Base-by-base conservation (phyloP, 495 filamentous ascomycete species). In the Cryomyces antarcticus region DNA sequence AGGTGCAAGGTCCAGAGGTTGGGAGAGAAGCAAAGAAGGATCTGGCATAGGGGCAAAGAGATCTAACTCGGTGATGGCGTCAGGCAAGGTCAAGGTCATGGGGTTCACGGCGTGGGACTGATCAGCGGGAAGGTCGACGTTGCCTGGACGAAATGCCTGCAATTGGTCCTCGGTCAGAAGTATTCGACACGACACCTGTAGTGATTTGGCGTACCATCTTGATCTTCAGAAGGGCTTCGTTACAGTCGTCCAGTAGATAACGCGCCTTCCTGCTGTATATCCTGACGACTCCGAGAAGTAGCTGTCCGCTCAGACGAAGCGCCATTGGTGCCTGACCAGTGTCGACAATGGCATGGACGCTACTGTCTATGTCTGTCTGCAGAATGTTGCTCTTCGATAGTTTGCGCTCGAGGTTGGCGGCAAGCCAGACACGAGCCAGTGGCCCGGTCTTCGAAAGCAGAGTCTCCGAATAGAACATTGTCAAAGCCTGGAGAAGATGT, bases 401-500 rank as follows among this genome's bases (percentile, higher is more conserved):
- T 61, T 94, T 96, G 70, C 85, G 84, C 72, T 96, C 88, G 51
- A 94, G 64, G 63, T 96, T 96, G 64, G 87, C 84, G 28, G 88
- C 93, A 47, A 96, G 74, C 89, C 89, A 96, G 62, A 94, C 89
- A 54, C 87, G 82, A 57, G 89, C 92, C 70, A 97, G 60, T 52
- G 89, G 86, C 69, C 92, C 89, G 41, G 85, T 93, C 75, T 92
- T 89, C 43, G 85, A 87, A 47, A 97, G 75, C 44, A 97, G 73
- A 38, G 85, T 85, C 66, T 93, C 88, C 24, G 89, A 94, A 63
- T 93, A 97, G 66, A 97, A 97, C 89, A 97, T 97, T 39, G 11
- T 28, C 33, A 12, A 35, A 2, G 17, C 17, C 17, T 24, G 17
- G 17, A 24, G 17, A 24, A 24, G 17, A 24, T 24, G 17, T 24